These are phyloP conservation scores for Oenanthe sinensis DNA, from an alignment of 129 eudicot genomes.

Conservation along the genomic window DNA sequence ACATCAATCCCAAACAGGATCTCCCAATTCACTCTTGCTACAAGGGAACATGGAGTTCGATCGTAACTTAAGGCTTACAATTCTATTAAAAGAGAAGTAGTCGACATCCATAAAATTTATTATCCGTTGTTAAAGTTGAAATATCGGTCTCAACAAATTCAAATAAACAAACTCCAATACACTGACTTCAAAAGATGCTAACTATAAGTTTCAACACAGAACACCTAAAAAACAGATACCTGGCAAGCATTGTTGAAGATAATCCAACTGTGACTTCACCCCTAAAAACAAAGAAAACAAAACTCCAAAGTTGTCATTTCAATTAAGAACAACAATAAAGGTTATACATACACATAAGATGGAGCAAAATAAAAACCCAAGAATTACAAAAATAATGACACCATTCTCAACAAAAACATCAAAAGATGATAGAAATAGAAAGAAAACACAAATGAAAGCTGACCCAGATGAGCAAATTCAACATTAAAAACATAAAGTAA, in stretches of 20 bases:
- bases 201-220: not conserved
- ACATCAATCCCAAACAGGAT: not conserved
- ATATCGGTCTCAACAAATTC: not conserved
- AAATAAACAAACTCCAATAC: not conserved
- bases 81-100: not conserved
- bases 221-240: constrained; percentile 33
- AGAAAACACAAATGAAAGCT: constrained; percentile 2
- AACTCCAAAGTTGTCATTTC: not conserved
- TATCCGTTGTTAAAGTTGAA: not conserved
- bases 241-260: constrained; percentile 87
- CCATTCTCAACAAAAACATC: not conserved
- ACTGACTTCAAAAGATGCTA: not conserved
- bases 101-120: not conserved
- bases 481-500: not conserved
- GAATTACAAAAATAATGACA: not conserved
- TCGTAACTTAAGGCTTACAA: not conserved
- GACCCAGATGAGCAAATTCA: constrained; percentile 2
- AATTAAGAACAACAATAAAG: not conserved
- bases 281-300: constrained; percentile 35
- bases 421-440: not conserved
- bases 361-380: not conserved
- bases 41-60: not conserved
- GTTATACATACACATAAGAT: not conserved
- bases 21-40: not conserved
- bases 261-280: constrained; percentile 83